Conservation (phyloP, 805 yeast species). For the Schizosaccharomyces japonicus region DNA sequence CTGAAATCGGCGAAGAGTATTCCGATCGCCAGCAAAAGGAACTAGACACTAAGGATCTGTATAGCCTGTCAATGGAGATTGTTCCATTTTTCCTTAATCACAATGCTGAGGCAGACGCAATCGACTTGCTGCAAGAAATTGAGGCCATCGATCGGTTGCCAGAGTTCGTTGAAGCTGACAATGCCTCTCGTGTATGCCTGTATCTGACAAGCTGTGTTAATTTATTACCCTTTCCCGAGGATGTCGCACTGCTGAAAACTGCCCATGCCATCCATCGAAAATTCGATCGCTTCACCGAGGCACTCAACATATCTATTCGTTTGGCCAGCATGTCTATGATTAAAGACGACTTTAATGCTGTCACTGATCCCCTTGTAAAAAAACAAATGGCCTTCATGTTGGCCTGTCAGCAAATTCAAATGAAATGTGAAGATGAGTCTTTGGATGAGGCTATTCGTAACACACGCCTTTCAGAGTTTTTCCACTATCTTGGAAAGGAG, state of each 20-base stretch:
- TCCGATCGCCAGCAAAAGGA: slow-evolving; percentile 14
- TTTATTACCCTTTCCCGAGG: slow-evolving; percentile 84
- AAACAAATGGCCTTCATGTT: slow-evolving; percentile 79
- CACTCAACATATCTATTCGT: slow-evolving; percentile 68
- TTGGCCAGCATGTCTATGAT: slow-evolving; percentile 63
- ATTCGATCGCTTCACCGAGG: slow-evolving; percentile 65
- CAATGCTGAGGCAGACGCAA: slow-evolving; percentile 96
- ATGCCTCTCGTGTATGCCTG: slow-evolving; percentile 71
- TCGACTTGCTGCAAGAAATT: slow-evolving; percentile 71
- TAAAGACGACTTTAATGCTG: slow-evolving; percentile 56
- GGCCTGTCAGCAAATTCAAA: slow-evolving; percentile 66
- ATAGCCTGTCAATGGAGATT: slow-evolving; percentile 46
- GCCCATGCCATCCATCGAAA: slow-evolving; percentile 67
- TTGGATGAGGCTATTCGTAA: slow-evolving; percentile 74
- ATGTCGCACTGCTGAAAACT: slow-evolving; percentile 57
- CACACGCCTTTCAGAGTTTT: slow-evolving; percentile 53
- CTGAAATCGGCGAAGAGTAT: slow-evolving; percentile 79
- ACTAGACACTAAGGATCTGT: slow-evolving; percentile 18
- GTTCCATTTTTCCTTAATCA: slow-evolving; percentile 79
- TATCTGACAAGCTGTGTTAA: slow-evolving; percentile 95
- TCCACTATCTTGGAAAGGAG: slow-evolving; percentile 58
- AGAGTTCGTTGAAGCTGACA: slow-evolving; percentile 59
- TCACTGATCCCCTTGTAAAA: slow-evolving; percentile 43
- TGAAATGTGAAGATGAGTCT: slow-evolving; percentile 27
- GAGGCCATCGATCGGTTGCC: slow-evolving; percentile 68